Conservation (phyloP, 306 rosid species). For the Pterocarpus santalinus region DNA sequence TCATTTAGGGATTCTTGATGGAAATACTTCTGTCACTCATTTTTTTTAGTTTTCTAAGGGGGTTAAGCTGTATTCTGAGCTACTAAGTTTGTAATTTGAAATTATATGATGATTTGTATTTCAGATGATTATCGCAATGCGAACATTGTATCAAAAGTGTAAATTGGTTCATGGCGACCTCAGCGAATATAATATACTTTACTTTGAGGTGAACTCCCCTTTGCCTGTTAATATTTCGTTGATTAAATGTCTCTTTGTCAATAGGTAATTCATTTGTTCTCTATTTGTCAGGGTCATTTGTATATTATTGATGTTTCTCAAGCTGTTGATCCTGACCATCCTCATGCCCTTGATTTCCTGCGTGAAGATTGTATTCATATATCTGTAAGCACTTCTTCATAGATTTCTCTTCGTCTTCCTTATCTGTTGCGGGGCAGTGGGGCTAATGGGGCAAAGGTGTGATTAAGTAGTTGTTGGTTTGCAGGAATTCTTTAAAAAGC, state of each 20-base stretch:
- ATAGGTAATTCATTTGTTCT: constrained; percentile 32
- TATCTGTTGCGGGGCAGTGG: background rate
- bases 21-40: constrained; percentile 6
- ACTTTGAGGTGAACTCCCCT: constrained; percentile 67
- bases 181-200: constrained; percentile 90
- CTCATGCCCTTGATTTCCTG: constrained; percentile 84
- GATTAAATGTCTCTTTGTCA: constrained; percentile 21
- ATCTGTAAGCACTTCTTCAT: constrained; percentile 62
- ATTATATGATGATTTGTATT: constrained; percentile 35
- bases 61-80: background rate
- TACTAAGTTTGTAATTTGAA: constrained; percentile 25
- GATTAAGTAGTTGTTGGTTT: constrained; percentile 40
- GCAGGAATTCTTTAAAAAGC: constrained; percentile 86
- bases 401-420: constrained; percentile 19
- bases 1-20: constrained; percentile 29
- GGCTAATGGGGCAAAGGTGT: constrained; percentile 9
- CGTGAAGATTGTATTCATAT: constrained; percentile 84
- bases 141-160: constrained; percentile 88
- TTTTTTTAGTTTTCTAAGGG: constrained; percentile 18
- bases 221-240: constrained; percentile 25
- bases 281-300: constrained; percentile 77
- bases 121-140: constrained; percentile 86
- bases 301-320: constrained; percentile 94
- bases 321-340: constrained; percentile 93
- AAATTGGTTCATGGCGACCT: constrained; percentile 96